Base-by-base conservation (phyloP, 108 stramenopile genomes). In the Nitzschia sp. region DNA sequence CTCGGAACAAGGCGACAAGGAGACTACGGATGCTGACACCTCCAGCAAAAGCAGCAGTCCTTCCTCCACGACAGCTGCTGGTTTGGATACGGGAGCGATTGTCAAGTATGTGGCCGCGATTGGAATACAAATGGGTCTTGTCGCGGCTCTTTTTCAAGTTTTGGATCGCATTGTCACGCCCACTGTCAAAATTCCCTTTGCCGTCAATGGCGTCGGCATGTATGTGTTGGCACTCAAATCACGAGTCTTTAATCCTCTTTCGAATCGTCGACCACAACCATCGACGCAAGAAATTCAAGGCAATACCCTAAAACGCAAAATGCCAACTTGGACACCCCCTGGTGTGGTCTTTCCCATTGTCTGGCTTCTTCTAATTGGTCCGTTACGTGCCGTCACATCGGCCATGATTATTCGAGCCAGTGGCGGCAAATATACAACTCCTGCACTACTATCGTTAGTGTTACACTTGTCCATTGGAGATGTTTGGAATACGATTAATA, bases 401-500 rank as follows among this genome's bases (percentile, higher is more conserved):
- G 57, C 87, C 1, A 57, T 93, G 66, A 58, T 95, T 15, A 85
- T 89, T 31, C 36, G 80, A 6, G 33, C 75, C 3, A 82, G 68
- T 23, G 65, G 65, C 21, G 58, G 68, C 2, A 28, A 54, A 11
- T 82, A 83, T 46, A 58, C 76, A 11, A 58, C 57, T 11, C 45
- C 75, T 4, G 68, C 93, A 11, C 78, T 82, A 51, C 64, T 94
- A 58, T 76, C 89, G 1, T 75, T 97, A 36, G 79, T 95, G 35
- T 49, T 90, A 1, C 97, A 97, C 83, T 75, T 97, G 47, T 84
- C 85, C 26, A 72, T 95, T 57, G 95, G 97, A 9, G 97, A 97
- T 81, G 80, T 93, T 4, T 97, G 97, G 97, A 97, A 97, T 81
- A 93, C 93, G 32, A 87, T 97, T 71, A 97, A 94, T 77, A 97